Evolutionary conservation across 2,329 filamentous ascomycete species (phyloP), one percentile per base, ranked within the genome.

Genomic region (Beauveria sp.): DNA sequence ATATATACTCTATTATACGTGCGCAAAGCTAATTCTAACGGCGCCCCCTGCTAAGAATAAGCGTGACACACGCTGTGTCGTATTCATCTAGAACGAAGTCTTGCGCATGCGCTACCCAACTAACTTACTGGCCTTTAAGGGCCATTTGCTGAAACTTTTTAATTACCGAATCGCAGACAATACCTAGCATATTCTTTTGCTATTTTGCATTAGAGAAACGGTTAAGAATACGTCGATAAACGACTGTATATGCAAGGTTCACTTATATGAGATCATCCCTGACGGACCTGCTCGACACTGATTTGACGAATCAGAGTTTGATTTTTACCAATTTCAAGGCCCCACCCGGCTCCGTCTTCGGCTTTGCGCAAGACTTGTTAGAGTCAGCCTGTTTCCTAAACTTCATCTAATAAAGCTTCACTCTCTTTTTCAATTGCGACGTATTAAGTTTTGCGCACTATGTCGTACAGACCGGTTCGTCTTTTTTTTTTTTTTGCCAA

Each of bases 391-490:
- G 26, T 7, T 30, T 45, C n/a, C 38, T 2, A n/a, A 30, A 55
- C 43, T 30, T 22, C 14, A 45, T 14, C 12, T 6, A 22, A 20
- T 6, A 22, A 20, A 45, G 34, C 26, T 56, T 45, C 26, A 38
- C 10, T 22, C 22, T 34, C 46, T n/a, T 8, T 45, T 34, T 46
- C 22, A 5, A 46, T 5, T 9, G 6, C 24, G 24, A 56, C n/a
- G 26, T 24, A 3, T 30, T 18, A 12, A 46, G 42, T 34, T 42
- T 47, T 56, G 55, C 45, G 28, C 45, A 42, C 40, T 30, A 58
- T 58, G 55, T 58, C 55, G 45, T 58, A 58, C 55, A 47, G 55
- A 50, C 43, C 55, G 30, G 55, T 58, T 50, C 30, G 55, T 58
- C 26, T 9, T 20, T n/a, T 6, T 20, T 10, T 2, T 6, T 14